Evolutionary conservation across 345 rosid species (phyloP), one percentile per base, ranked within the genome.

Genomic region (Gossypium longicalyx): DNA sequence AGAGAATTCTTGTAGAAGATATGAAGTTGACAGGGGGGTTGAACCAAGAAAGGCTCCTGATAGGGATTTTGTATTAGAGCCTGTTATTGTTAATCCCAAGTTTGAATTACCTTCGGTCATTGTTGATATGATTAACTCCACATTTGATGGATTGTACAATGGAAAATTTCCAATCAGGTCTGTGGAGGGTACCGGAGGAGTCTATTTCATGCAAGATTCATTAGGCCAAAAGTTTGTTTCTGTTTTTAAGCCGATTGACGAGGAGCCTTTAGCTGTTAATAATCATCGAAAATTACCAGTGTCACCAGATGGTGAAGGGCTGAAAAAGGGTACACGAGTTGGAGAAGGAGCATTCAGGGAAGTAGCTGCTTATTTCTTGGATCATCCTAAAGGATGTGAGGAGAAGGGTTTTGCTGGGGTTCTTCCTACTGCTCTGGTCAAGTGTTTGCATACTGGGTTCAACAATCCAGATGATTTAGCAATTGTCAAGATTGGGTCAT

Each of bases 281-380:
- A 93, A 93, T 52, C 98, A 95, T 9, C 87, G 71, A 17, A 92
- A 93, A 9, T 76, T 93, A 72, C 93, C 93, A 1, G 27, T 84
- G 63, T 91, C 98, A 1, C 29, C 76, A 6, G 86, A 76, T 56
- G 97, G 97, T 16, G 93, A 91, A 87, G 98, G 97, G 63, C 81
- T 93, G 82, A 91, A 93, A 86, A 93, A 89, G 87, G 98, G 97
- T 29, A 93, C 97, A 19, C 78, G 86, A 61, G 97, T 84, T 0
- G 97, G 98, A 59, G 90, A 88, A 83, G 98, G 98, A 59, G 98
- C 98, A 8, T 67, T 91, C 38, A 85, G 93, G 77, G 98, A 93
- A 87, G 93, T 90, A 74, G 98, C 95, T 67, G 98, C 98, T 75
- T 90, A 87, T 77, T 59, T 91, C 49, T 80, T 93, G 83, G 98